phyloP scores from a whole-genome alignment of 2,329 filamentous ascomycete genomes.

The Ophiostoma novo-ulmi region DNA sequence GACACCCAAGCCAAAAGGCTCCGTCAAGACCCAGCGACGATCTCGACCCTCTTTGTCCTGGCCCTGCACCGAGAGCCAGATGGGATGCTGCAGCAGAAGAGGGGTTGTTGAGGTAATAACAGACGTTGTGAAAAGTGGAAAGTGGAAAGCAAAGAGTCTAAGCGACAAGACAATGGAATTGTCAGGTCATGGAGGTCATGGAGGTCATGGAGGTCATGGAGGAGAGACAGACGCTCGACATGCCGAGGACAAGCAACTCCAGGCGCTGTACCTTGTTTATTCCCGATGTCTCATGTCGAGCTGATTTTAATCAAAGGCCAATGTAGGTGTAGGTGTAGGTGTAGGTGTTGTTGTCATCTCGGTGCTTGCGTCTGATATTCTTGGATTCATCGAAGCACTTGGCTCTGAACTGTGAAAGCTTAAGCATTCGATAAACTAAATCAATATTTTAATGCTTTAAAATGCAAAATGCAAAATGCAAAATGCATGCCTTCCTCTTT shows the following conservation, averaged over 20 bases:
- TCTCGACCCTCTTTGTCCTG: not conserved
- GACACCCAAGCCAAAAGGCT: constrained; percentile 8
- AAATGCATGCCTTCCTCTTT: not conserved
- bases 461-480: not conserved
- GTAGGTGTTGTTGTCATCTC: not conserved
- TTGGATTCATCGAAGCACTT: too few species aligned
- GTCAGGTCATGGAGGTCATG: not conserved
- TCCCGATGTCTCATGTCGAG: not conserved
- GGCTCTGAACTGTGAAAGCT: not conserved
- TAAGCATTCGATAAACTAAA: not conserved
- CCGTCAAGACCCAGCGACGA: constrained; percentile 5
- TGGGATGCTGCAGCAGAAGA: constrained; percentile 4
- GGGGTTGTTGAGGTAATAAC: constrained; percentile 2
- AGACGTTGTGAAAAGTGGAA: not conserved
- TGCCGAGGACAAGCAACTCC: not conserved
- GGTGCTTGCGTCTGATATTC: too few species aligned
- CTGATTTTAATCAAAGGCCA: not conserved
- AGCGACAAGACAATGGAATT: not conserved
- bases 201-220: not conserved
- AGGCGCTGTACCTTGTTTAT: constrained; percentile 6
- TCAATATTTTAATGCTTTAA: not conserved
- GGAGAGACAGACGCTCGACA: not conserved
- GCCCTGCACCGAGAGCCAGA: not conserved
- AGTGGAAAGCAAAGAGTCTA: not conserved
- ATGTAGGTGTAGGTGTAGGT: not conserved